Conservation (phyloP, 352 stramenopile genomes). For the Pythium aquatile region DNA sequence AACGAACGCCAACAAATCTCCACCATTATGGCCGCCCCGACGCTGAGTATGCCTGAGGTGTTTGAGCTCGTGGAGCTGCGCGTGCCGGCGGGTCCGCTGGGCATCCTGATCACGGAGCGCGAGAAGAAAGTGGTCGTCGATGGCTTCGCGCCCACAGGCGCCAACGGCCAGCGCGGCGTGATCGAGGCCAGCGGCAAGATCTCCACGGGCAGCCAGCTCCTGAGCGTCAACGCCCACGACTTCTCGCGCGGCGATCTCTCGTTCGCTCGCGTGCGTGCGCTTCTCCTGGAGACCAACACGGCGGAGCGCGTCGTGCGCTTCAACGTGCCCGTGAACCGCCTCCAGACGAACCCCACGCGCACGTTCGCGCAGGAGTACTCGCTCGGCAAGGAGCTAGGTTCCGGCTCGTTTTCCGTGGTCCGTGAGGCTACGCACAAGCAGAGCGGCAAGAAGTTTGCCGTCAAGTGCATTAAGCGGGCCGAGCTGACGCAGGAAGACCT, state of each 20-base stretch:
- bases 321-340: slow-evolving; percentile 45
- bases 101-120: slow-evolving; percentile 74
- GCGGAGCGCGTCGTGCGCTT: slow-evolving; percentile 63
- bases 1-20: slow-evolving; percentile 15
- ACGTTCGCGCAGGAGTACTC: slow-evolving; percentile 64
- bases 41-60: slow-evolving; percentile 15
- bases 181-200: slow-evolving; percentile 30
- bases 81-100: slow-evolving; percentile 63
- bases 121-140: slow-evolving; percentile 61
- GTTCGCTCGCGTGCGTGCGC: slow-evolving; percentile 71
- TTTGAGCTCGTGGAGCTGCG: slow-evolving; percentile 54
- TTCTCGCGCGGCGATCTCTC: slow-evolving; percentile 47
- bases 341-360: slow-evolving; percentile 37
- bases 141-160: slow-evolving; percentile 61
- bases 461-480: slow-evolving; percentile 88
- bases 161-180: slow-evolving; percentile 40
- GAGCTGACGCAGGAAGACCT: slow-evolving; percentile 54
- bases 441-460: slow-evolving; percentile 40
- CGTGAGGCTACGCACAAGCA: slow-evolving; percentile 44
- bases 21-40: slow-evolving; percentile 19
- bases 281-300: slow-evolving; percentile 62
- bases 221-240: slow-evolving; percentile 74
- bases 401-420: slow-evolving; percentile 58
- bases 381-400: slow-evolving; percentile 49
- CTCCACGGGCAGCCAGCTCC: slow-evolving; percentile 40